Conservation (phyloP, 176 grass and related monocot species). For the Aegilops umbellulata region DNA sequence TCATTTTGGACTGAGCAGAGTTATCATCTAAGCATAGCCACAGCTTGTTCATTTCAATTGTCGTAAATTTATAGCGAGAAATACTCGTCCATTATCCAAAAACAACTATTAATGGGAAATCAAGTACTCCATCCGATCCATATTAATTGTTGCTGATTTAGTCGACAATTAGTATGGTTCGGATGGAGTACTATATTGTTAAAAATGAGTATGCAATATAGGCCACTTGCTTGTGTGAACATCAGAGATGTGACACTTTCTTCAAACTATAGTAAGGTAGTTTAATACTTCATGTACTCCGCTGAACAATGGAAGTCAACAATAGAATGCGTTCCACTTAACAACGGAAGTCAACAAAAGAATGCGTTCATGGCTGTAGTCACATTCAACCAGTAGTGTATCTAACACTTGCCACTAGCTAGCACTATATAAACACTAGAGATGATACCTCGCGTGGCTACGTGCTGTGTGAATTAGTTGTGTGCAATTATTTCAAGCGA, state of each 20-base stretch:
- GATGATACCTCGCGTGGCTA: too few species aligned
- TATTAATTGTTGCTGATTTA: too few species aligned
- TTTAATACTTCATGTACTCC: not conserved
- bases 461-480: too few species aligned
- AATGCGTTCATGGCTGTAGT: not conserved
- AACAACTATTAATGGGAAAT: not conserved
- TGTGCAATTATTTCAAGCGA: too few species aligned
- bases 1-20: too few species aligned
- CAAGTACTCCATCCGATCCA: not conserved
- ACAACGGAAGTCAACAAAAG: not conserved
- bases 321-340: not conserved
- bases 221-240: too few species aligned
- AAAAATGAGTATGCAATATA: conserved; percentile 6
- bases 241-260: too few species aligned
- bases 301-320: not conserved
- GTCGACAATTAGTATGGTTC: too few species aligned
- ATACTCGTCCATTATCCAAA: not conserved
- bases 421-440: not conserved
- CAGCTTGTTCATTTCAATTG: too few species aligned
- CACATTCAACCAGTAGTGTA: not conserved
- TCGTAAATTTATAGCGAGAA: too few species aligned
- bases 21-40: too few species aligned
- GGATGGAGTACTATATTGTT: not conserved
- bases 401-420: not conserved
- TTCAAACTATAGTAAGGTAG: not conserved